Evolutionary conservation across 2,329 filamentous ascomycete genomes (phyloP).

Genomic region (Neobulgaria alba): DNA sequence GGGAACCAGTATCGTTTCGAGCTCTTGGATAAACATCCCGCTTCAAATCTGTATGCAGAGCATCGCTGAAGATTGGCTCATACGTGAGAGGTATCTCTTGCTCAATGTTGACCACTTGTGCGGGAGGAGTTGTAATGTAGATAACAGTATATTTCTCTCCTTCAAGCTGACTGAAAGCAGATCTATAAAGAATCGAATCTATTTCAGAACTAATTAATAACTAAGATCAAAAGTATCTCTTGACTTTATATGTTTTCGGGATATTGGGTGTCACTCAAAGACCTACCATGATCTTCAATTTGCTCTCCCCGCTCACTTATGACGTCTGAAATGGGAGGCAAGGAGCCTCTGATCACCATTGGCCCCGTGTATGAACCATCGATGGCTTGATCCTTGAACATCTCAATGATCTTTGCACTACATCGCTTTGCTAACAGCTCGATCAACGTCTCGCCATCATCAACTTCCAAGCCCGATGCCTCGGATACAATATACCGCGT

Average conservation of each 20-base stretch:
- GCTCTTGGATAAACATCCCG: conserved; percentile 32
- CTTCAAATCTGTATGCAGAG: conserved; percentile 66
- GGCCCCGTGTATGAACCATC: neutral
- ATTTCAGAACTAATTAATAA: too few species aligned
- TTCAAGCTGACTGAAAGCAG: conserved; percentile 30
- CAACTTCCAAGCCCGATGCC: conserved; percentile 39
- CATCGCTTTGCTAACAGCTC: conserved; percentile 41
- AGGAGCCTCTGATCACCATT: conserved; percentile 18
- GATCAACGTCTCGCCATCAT: conserved; percentile 35
- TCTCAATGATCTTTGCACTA: conserved; percentile 25
- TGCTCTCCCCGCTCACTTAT: conserved; percentile 38
- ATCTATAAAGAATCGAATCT: conserved; percentile 20
- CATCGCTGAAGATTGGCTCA: conserved; percentile 53
- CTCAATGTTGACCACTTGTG: neutral
- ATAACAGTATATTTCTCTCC: conserved; percentile 60
- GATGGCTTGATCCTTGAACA: neutral
- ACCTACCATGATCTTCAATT: conserved; percentile 17
- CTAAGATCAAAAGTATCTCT: too few species aligned
- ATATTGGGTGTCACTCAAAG: too few species aligned
- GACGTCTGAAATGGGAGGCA: conserved; percentile 33
- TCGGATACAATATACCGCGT: conserved; percentile 39
- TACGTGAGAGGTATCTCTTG: conserved; percentile 35
- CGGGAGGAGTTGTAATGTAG: conserved; percentile 57
- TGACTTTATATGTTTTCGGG: too few species aligned
- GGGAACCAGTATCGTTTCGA: conserved; percentile 31